These are phyloP conservation scores for Physcomitrium patens DNA, from an alignment of 225 moss, liverwort and hornwort species.

Conservation along the genomic window DNA sequence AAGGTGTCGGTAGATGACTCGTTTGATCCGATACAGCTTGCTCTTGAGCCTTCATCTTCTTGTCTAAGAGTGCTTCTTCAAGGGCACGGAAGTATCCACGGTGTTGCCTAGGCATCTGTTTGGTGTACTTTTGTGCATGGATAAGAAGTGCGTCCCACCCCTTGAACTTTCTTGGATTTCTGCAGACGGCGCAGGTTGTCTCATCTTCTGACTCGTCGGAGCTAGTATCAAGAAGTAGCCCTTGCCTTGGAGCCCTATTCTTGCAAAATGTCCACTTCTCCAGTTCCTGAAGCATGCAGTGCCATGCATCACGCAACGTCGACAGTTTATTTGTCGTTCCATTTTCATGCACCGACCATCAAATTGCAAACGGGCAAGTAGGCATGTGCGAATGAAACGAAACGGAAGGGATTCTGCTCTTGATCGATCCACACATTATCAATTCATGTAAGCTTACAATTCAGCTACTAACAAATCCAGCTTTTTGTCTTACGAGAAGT, in stretches of 20 bases:
- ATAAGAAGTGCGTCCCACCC: slow-evolving; percentile 90
- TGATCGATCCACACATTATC: too few species aligned
- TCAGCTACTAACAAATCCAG: not conserved
- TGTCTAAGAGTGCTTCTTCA: slow-evolving; percentile 64
- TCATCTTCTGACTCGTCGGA: slow-evolving; percentile 37
- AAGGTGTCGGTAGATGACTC: not conserved
- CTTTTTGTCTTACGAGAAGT: not conserved
- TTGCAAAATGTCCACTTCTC: slow-evolving; percentile 35
- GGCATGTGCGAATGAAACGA: too few species aligned
- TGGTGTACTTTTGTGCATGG: slow-evolving; percentile 82
- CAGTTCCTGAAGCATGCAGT: slow-evolving; percentile 28
- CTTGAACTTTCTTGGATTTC: slow-evolving; percentile 50
- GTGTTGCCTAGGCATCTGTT: slow-evolving; percentile 78
- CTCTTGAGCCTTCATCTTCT: slow-evolving; percentile 29
- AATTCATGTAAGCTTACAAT: not conserved
- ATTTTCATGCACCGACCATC: too few species aligned
- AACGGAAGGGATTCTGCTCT: too few species aligned
- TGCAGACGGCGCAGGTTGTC: slow-evolving; percentile 45
- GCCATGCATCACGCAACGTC: not conserved
- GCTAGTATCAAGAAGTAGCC: not conserved
- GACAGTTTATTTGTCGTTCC: too few species aligned
- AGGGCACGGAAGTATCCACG: slow-evolving; percentile 85
- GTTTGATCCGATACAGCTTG: not conserved
- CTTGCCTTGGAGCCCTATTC: slow-evolving; percentile 14
- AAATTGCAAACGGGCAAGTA: too few species aligned